A percentile compares a stretch with the other conserved stretches of the same genome.
Evolutionary conservation across 208 protist species (phyloP).

Genomic region (Leishmania tropica): DNA sequence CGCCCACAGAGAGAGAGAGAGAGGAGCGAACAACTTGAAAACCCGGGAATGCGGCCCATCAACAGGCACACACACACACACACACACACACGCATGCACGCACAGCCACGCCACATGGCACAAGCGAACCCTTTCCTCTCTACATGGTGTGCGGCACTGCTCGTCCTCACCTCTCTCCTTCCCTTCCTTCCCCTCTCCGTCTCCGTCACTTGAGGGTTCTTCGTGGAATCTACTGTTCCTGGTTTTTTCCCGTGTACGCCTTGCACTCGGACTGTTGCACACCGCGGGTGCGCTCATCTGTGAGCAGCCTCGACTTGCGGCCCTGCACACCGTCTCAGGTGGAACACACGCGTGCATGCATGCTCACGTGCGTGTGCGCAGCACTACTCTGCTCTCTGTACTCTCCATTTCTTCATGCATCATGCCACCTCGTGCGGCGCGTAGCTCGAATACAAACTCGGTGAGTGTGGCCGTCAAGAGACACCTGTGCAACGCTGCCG

Average conservation of each 20-base stretch:
- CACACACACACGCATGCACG: background rate
- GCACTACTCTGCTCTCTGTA: background rate
- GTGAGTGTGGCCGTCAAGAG: slow-evolving; percentile 23
- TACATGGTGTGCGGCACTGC: background rate
- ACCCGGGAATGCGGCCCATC: background rate
- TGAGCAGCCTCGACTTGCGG: background rate
- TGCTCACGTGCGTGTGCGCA: background rate
- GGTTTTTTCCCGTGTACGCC: background rate
- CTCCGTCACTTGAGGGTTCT: background rate
- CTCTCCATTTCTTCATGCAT: background rate
- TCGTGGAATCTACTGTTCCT: background rate
- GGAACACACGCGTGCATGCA: background rate
- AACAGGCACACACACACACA: background rate
- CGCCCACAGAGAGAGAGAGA: background rate
- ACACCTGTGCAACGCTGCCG: slow-evolving; percentile 5
- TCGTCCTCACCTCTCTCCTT: background rate
- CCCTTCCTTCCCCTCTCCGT: background rate
- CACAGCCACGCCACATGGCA: background rate
- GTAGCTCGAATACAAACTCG: slow-evolving; percentile 17
- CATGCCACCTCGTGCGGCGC: slow-evolving; percentile 28
- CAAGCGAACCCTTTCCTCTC: background rate
- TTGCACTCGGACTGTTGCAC: background rate
- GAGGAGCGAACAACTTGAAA: background rate
- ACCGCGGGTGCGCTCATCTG: background rate
- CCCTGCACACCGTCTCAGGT: background rate